Percentiles rank a stretch among this genome's conserved stretches.
phyloP scores from a whole-genome alignment of 495 filamentous ascomycete genomes.

The Daldinia caldariorum region DNA sequence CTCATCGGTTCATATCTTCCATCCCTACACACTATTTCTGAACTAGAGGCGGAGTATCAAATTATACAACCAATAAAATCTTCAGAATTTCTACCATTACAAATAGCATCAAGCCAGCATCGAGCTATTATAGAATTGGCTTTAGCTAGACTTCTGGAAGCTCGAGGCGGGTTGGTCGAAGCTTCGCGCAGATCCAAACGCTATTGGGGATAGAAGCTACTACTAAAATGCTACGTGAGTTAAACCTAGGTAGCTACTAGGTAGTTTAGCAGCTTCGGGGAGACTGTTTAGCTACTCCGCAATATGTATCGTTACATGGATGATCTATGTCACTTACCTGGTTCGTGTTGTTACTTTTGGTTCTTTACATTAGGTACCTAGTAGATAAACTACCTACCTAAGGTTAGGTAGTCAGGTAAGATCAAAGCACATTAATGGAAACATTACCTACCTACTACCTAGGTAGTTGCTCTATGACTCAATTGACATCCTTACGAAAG shows the following conservation, averaged over 20 bases:
- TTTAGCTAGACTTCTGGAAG: not conserved
- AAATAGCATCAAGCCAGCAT: slow-evolving; percentile 23
- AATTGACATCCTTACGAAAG: not conserved
- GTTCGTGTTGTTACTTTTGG: slow-evolving; percentile 1
- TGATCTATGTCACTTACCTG: slow-evolving; percentile 13
- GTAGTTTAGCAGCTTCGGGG: slow-evolving; percentile 34
- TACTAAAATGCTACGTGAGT: slow-evolving; percentile 9
- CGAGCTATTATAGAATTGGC: slow-evolving; percentile 9
- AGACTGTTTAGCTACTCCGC: slow-evolving; percentile 15
- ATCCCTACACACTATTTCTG: slow-evolving; percentile 13
- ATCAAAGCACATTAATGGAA: not conserved
- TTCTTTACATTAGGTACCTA: no score
- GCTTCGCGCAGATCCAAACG: slow-evolving; percentile 26
- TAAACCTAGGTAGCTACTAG: slow-evolving; percentile 23
- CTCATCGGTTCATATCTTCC: not conserved
- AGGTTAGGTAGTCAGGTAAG: not conserved
- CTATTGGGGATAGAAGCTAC: slow-evolving; percentile 18
- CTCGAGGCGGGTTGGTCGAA: slow-evolving; percentile 9
- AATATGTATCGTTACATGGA: slow-evolving; percentile 20
- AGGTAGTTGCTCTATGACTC: not conserved
- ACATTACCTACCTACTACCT: no score
- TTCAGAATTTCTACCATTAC: slow-evolving; percentile 14
- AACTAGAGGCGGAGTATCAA: slow-evolving; percentile 10
- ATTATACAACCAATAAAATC: slow-evolving; percentile 14
- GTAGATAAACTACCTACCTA: no score